A percentile compares a stretch with the other conserved stretches of the same genome.
Conservation (phyloP, 164 flowering plant genomes). For the Magnolia sinica region DNA sequence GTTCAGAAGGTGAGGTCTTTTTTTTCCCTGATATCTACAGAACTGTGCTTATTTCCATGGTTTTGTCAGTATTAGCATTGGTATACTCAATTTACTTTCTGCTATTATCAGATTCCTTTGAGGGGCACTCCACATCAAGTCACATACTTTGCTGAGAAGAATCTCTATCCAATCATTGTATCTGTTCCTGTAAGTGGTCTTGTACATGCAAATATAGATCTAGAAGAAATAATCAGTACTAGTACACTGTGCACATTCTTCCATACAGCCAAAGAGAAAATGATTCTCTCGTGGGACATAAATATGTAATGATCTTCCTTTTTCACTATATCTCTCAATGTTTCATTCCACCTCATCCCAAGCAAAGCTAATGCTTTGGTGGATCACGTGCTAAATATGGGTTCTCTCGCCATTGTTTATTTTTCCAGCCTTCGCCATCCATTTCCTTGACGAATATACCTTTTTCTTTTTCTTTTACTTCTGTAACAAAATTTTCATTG, state of each 20-base stretch:
- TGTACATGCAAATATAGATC: background rate
- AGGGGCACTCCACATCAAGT: slow-evolving; percentile 98
- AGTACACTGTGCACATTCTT: background rate
- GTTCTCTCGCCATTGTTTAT: no score
- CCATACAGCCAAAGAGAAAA: background rate
- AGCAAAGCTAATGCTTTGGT: no score
- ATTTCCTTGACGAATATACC: background rate
- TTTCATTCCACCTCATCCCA: no score
- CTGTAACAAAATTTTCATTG: background rate
- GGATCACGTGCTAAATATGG: no score
- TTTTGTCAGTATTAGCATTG: background rate
- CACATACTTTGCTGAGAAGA: slow-evolving; percentile 89
- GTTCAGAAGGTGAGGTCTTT: slow-evolving; percentile 70
- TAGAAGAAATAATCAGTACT: background rate
- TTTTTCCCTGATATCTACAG: background rate
- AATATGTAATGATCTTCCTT: no score
- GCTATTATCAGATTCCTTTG: slow-evolving; percentile 65
- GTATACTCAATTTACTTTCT: background rate
- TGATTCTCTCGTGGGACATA: background rate
- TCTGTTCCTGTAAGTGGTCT: slow-evolving; percentile 80
- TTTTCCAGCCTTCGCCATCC: background rate
- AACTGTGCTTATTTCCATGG: background rate
- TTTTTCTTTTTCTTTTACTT: background rate
- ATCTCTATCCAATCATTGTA: slow-evolving; percentile 84
- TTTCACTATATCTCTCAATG: no score